Conservation (phyloP, 2,329 filamentous ascomycete species). For the Paraphaeosphaeria sporulosa region DNA sequence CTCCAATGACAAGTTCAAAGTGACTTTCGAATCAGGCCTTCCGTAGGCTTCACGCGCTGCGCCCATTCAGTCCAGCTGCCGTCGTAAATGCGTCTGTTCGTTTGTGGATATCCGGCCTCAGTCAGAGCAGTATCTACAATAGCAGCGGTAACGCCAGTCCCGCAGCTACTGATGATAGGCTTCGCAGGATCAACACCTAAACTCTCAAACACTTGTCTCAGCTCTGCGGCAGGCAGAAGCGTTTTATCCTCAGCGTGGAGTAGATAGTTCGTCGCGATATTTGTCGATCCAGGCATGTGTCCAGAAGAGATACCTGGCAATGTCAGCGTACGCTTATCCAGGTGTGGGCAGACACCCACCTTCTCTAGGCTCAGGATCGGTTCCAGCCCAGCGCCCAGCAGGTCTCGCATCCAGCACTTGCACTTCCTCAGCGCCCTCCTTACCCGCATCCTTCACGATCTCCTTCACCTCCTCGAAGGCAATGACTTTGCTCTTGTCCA, state of each 20-base stretch:
- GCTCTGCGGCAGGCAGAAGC: constrained; percentile 73
- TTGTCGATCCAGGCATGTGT: constrained; percentile 89
- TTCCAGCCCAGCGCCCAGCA: constrained; percentile 79
- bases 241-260: constrained; percentile 85
- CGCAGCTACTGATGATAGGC: constrained; percentile 87
- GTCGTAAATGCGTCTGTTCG: constrained; percentile 83
- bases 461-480: constrained; percentile 84
- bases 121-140: constrained; percentile 87
- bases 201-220: constrained; percentile 78
- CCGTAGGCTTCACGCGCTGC: constrained; percentile 67
- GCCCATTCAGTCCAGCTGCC: constrained; percentile 96
- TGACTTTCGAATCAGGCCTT: constrained; percentile 68
- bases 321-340: constrained; percentile 9
- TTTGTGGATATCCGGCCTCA: constrained; percentile 76
- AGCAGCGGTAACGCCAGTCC: constrained; percentile 92
- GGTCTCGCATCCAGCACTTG: constrained; percentile 91
- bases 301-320: constrained; percentile 73
- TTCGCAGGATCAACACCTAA: constrained; percentile 80
- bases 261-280: constrained; percentile 78
- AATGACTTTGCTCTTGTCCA: constrained; percentile 70
- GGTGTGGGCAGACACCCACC: constrained; percentile 53
- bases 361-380: constrained; percentile 83
- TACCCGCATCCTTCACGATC: constrained; percentile 76
- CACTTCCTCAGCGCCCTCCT: constrained; percentile 81
- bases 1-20: not conserved